Base-by-base conservation (phyloP, 352 stramenopile genomes). In the Phytophthora brassicae region DNA sequence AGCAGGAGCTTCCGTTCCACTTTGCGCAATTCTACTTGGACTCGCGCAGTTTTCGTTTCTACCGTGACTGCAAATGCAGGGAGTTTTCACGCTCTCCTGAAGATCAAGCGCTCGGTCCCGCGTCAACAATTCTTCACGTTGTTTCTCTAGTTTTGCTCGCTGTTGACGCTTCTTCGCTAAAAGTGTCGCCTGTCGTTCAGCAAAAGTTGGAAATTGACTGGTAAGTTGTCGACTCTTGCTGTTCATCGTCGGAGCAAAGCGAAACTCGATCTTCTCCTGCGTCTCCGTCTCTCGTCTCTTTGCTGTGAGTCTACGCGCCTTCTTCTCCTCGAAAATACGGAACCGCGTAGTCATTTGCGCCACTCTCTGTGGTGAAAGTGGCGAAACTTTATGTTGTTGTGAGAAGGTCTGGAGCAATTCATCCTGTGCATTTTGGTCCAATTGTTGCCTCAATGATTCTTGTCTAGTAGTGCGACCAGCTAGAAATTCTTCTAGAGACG, bases 1-100 rank as follows among this genome's bases (percentile, higher is more conserved):
- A 59, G 56, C 44, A 36, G 54, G 22, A 20, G 47, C 53, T 31
- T 58, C 43, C n/a, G 42, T 33, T 49, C 47, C 44, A 31, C 19
- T 23, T 9, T 59, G 48, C 16, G 42, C 46, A 20, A 41, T 46
- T 33, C 67, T 68, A 1, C 59, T 59, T 4, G 56, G 56, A 54
- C 61, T 66, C 2, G 23, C 52, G 12, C 53, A 70, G 26, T 44
- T 64, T 17, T 49, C 53, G 5, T 60, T 69, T 31, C 68, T 76
- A 8, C 72, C 66, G 12, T 60, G 62, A 47, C 66, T 78, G 53
- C 72, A 81, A 50, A 81, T 81, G 20, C 72, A 81, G 1, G 72
- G 72, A 4, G 72, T 79, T 24, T 52, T 70, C 14, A 81, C 67
- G n/a, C 67, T 68, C 9, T 61, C 72, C 23, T 78, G 69, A 1